Conservation (phyloP, 345 rosid species). For the Gossypium australe region DNA sequence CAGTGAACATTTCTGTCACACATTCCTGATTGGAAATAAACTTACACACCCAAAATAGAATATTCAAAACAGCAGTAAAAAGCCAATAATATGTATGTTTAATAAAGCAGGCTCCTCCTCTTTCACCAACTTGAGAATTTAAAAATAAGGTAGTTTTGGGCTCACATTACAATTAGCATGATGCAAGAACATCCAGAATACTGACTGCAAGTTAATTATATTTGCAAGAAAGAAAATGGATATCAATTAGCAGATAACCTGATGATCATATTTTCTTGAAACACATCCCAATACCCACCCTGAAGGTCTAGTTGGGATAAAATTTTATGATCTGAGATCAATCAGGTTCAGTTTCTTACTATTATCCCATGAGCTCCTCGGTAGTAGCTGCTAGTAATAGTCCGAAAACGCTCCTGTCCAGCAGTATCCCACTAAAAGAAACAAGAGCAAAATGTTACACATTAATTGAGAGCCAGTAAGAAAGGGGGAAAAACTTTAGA, state of each 20-base stretch:
- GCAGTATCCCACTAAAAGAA: constrained; percentile 79
- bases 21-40: background rate
- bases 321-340: background rate
- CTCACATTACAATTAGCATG: background rate
- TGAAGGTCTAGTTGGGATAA: background rate
- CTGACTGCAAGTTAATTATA: background rate
- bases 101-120: background rate
- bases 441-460: background rate
- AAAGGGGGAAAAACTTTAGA: background rate
- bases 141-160: background rate
- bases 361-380: constrained; percentile 94
- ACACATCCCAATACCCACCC: background rate
- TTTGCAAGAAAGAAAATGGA: background rate
- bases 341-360: constrained; percentile 30
- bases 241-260: background rate
- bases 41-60: background rate
- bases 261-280: background rate
- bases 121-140: background rate
- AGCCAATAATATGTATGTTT: background rate
- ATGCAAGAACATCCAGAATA: background rate
- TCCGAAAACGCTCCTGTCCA: constrained; percentile 88
- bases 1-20: background rate
- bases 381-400: constrained; percentile 88
- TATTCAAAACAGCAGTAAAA: background rate
- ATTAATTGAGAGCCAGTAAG: too few relatives aligned